phyloP scores from a whole-genome alignment of 2,329 filamentous ascomycete species.

The Diaporthe ampelina region DNA sequence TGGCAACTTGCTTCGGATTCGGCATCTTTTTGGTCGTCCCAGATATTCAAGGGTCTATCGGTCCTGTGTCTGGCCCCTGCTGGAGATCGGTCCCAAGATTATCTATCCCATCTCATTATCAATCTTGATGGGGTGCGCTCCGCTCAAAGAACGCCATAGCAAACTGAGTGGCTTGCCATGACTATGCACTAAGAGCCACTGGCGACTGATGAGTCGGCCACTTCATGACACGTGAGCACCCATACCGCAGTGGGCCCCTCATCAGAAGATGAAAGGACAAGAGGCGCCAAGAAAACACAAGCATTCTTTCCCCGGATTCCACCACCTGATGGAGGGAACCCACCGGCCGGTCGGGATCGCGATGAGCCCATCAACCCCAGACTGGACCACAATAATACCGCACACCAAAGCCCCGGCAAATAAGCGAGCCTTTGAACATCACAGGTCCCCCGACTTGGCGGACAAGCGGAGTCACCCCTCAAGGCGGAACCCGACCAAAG shows the following conservation, averaged over 20 bases:
- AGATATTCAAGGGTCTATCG: background rate
- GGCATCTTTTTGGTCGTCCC: background rate
- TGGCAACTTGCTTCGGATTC: background rate
- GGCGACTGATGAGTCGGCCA: background rate
- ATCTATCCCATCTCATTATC: constrained; percentile 14
- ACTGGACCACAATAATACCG: background rate
- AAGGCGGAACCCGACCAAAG: background rate
- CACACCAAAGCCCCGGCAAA: background rate
- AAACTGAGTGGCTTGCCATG: background rate
- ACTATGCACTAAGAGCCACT: background rate
- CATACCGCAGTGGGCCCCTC: background rate
- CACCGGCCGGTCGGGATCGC: constrained; percentile 2
- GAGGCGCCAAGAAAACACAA: background rate
- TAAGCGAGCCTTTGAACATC: background rate
- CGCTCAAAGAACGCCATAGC: background rate
- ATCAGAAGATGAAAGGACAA: background rate
- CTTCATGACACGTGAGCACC: background rate
- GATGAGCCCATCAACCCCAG: background rate
- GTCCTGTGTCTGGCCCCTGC: background rate
- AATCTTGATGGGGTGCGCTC: background rate
- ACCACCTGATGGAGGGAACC: background rate
- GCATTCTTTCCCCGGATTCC: background rate
- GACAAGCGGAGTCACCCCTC: too few relatives aligned
- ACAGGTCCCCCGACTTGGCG: background rate
- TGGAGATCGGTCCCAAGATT: constrained; percentile 11